Evolutionary conservation across 2,329 filamentous ascomycete species (phyloP).

Genomic region (Ampelomyces quisqualis): DNA sequence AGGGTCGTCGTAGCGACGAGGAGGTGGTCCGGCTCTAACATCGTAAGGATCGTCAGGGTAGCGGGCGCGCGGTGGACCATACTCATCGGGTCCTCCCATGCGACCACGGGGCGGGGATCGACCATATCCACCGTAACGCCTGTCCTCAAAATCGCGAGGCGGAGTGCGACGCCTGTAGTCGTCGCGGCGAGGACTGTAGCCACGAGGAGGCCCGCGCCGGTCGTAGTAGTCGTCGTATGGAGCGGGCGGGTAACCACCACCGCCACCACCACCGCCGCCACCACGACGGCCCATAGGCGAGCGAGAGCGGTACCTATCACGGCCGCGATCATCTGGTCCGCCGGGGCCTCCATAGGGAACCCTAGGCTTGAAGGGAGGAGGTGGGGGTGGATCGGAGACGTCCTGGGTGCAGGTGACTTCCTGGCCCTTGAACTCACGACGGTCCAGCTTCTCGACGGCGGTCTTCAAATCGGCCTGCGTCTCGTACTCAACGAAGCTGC

Average conservation of each 20-base stretch:
- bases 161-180: conserved; percentile 84
- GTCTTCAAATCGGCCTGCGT: conserved; percentile 84
- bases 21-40: conserved; percentile 54
- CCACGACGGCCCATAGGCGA: conserved; percentile 65
- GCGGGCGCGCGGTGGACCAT: conserved; percentile 61
- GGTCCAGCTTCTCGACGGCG: conserved; percentile 93
- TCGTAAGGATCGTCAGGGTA: conserved; percentile 77
- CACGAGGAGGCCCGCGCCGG: conserved; percentile 75
- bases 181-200: conserved; percentile 80
- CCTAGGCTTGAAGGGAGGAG: conserved; percentile 40
- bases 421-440: conserved; percentile 87
- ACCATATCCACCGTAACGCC: conserved; percentile 60
- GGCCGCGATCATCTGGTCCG: conserved; percentile 64
- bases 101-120: conserved; percentile 68
- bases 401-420: conserved; percentile 84
- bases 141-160: conserved; percentile 83
- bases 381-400: conserved; percentile 56
- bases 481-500: conserved; percentile 96
- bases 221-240: conserved; percentile 71
- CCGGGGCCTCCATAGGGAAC: conserved; percentile 37
- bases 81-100: conserved; percentile 68
- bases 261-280: conserved; percentile 55
- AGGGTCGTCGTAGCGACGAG: conserved; percentile 58
- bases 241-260: conserved; percentile 56
- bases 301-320: conserved; percentile 77